A percentile compares a stretch with the other conserved stretches of the same genome.
phyloP scores from a whole-genome alignment of 2,329 filamentous ascomycete species.

The Rhexocercosporidium sp. region DNA sequence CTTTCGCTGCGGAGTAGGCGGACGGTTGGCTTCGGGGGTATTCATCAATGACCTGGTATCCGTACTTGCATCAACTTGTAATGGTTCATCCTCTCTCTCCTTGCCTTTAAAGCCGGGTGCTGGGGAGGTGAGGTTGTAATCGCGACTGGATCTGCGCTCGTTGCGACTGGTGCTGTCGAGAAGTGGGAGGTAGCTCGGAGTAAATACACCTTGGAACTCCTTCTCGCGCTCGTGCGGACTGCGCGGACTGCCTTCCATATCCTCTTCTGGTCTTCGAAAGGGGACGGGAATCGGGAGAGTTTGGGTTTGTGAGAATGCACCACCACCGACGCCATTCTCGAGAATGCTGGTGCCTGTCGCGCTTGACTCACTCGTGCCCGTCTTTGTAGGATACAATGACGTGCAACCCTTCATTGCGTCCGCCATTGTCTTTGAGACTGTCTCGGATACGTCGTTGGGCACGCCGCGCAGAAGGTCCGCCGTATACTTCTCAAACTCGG shows the following conservation, averaged over 20 bases:
- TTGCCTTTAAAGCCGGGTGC: conserved; percentile 23
- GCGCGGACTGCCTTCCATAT: conserved; percentile 45
- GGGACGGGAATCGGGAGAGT: conserved; percentile 6
- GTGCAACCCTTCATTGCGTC: conserved; percentile 35
- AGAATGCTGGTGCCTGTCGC: conserved; percentile 29
- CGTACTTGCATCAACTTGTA: conserved; percentile 26
- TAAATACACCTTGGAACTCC: conserved; percentile 68
- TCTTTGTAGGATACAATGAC: conserved; percentile 35
- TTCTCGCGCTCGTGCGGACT: conserved; percentile 60
- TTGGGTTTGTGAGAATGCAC: conserved; percentile 47
- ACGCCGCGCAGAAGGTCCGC: conserved; percentile 54
- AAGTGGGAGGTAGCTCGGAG: conserved; percentile 65
- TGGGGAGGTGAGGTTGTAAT: conserved; percentile 19
- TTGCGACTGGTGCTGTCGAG: conserved; percentile 51
- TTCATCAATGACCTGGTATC: conserved; percentile 35
- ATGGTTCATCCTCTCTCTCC: conserved; percentile 28
- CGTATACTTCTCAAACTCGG: conserved; percentile 61
- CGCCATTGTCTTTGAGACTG: conserved; percentile 51
- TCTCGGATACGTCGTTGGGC: conserved; percentile 52
- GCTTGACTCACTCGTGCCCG: conserved; percentile 33
- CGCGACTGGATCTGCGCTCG: conserved; percentile 35
- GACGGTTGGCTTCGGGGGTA: conserved; percentile 33
- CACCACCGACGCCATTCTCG: conserved; percentile 17
- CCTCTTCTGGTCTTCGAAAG: conserved; percentile 17
- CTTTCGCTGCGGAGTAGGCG: conserved; percentile 35